These are phyloP conservation scores for Chalaropsis ovoidea DNA, from an alignment of 2,329 filamentous ascomycete genomes.

Conservation along the genomic window DNA sequence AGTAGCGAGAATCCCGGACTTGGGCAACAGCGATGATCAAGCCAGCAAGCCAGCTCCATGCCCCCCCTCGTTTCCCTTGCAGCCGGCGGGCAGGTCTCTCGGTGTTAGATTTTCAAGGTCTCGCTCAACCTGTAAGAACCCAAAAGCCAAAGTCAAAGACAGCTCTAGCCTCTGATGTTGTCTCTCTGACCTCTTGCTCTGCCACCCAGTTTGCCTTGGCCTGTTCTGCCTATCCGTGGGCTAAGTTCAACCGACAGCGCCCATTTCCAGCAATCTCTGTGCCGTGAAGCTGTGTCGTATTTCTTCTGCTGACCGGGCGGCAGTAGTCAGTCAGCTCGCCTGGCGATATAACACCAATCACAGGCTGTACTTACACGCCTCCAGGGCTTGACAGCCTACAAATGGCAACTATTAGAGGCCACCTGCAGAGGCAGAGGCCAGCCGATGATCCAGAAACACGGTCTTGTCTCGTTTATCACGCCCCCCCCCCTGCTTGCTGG, in stretches of 20 bases:
- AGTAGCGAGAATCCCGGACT: not conserved
- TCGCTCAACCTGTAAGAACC: not conserved
- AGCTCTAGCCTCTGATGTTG: not conserved
- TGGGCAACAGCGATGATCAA: not conserved
- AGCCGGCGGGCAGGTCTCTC: slow-evolving; percentile 1
- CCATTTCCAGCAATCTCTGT: not conserved
- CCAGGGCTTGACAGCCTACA: not conserved
- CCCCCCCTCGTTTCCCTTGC: slow-evolving; percentile 13
- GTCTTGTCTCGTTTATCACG: not conserved
- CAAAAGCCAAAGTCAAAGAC: not conserved
- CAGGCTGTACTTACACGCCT: slow-evolving; percentile 12
- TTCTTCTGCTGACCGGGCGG: slow-evolving; percentile 10
- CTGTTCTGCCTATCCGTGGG: not conserved
- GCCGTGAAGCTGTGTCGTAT: slow-evolving; percentile 1
- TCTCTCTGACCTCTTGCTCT: not conserved
- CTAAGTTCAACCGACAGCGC: not conserved
- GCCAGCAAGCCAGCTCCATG: slow-evolving; percentile 7
- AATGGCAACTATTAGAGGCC: slow-evolving; percentile 1
- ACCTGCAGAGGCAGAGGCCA: not conserved
- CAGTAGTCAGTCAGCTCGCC: not conserved
- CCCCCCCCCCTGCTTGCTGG: not conserved
- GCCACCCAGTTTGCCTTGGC: slow-evolving; percentile 5
- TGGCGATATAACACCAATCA: slow-evolving; percentile 1
- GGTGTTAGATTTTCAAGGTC: not conserved
- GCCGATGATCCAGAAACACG: not conserved